Percentiles rank a stretch among this genome's conserved stretches.
phyloP scores from a whole-genome alignment of 257 asterid genomes.

The Schizonepeta tenuifolia region DNA sequence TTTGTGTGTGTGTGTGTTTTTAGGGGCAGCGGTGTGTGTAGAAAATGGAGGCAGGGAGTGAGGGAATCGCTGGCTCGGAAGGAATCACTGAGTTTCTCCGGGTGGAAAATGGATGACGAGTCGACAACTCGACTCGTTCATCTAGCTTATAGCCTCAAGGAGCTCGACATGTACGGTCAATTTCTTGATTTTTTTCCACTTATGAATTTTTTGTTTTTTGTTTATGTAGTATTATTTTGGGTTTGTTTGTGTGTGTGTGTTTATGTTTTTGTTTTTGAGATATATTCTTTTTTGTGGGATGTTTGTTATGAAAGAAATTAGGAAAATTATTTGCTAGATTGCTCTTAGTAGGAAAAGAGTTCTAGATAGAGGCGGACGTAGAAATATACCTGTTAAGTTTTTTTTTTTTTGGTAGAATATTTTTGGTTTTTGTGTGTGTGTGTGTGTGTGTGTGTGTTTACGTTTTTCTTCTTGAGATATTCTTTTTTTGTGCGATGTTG shows the following conservation, averaged over 20 bases:
- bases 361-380: neutral
- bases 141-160: constrained; percentile 75
- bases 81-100: constrained; percentile 72
- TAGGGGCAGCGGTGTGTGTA: constrained; percentile 73
- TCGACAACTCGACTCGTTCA: constrained; percentile 76
- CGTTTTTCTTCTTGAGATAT: too few species aligned
- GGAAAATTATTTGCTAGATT: neutral
- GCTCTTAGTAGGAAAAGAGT: neutral
- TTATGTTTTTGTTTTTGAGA: neutral
- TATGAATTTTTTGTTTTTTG: neutral
- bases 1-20: neutral
- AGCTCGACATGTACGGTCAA: constrained; percentile 72
- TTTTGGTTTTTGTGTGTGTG: too few species aligned
- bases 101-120: constrained; percentile 88
- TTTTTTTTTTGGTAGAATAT: too few species aligned
- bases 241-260: neutral
- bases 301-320: neutral
- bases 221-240: neutral
- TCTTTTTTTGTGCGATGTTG: too few species aligned
- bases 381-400: too few species aligned
- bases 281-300: neutral
- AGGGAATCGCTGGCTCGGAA: constrained; percentile 70
- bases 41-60: constrained; percentile 90
- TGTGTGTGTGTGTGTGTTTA: too few species aligned
- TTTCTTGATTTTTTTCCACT: neutral